A percentile compares a stretch with the other conserved stretches of the same genome.
Conservation (phyloP, 805 yeast species). For the Spathaspora sp. region DNA sequence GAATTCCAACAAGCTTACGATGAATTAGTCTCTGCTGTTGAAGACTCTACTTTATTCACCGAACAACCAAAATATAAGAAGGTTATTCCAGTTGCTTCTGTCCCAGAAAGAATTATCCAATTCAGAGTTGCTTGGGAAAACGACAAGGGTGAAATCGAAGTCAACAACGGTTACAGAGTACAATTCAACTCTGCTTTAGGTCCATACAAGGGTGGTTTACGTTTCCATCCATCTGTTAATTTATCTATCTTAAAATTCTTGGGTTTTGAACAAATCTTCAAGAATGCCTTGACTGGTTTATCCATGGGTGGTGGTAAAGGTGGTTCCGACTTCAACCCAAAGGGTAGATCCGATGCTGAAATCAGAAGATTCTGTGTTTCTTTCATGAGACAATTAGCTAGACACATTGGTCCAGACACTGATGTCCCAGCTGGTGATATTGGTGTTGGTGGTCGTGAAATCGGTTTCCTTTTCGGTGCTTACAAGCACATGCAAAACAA, state of each 20-base stretch:
- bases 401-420: slow-evolving; percentile 95
- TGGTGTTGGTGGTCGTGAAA: slow-evolving; percentile 96
- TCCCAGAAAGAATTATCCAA: slow-evolving; percentile 94
- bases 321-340: slow-evolving; percentile 97
- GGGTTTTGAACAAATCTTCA: slow-evolving; percentile 98
- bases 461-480: slow-evolving; percentile 95
- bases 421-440: slow-evolving; percentile 99
- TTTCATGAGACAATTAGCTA: slow-evolving; percentile 91
- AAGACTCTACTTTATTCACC: slow-evolving; percentile 86
- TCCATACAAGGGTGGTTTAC: slow-evolving; percentile 98
- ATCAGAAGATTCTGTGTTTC: slow-evolving; percentile 95
- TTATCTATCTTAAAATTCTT: slow-evolving; percentile 91
- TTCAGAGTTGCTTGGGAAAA: slow-evolving; percentile 98
- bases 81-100: slow-evolving; percentile 83
- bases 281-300: slow-evolving; percentile 95
- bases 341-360: slow-evolving; percentile 88
- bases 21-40: slow-evolving; percentile 84
- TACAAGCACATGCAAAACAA: slow-evolving; percentile 87
- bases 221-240: slow-evolving; percentile 97
- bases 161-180: slow-evolving; percentile 96
- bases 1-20: slow-evolving; percentile 98
- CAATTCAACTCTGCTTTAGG: slow-evolving; percentile 98
- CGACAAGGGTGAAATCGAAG: slow-evolving; percentile 86
- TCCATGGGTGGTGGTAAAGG: slow-evolving; percentile 99
- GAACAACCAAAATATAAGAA: slow-evolving; percentile 87